phyloP scores from a whole-genome alignment of 2,329 filamentous ascomycete genomes.

The Colletotrichum chrysophilum region DNA sequence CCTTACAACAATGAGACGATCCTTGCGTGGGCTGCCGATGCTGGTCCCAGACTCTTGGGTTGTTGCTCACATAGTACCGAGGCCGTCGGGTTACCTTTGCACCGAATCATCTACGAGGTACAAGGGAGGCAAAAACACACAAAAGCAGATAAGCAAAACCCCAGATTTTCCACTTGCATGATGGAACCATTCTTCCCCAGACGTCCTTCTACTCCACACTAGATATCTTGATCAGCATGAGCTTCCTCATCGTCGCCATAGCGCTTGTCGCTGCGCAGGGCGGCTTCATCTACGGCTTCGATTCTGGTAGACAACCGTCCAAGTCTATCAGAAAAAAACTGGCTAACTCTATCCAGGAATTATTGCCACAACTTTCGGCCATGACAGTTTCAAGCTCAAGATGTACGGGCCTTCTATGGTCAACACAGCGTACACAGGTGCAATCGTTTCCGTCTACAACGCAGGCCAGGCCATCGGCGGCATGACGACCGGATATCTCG shows the following conservation, averaged over 20 bases:
- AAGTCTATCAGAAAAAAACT: not conserved
- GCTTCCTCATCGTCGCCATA: slow-evolving; percentile 24
- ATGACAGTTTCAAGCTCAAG: slow-evolving; percentile 34
- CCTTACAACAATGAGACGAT: not conserved
- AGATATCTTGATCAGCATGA: not conserved
- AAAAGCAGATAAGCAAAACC: not conserved
- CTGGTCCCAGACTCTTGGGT: not conserved
- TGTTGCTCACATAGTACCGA: not conserved
- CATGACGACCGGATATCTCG: slow-evolving; percentile 33
- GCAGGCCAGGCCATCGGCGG: slow-evolving; percentile 35
- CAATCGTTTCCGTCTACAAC: slow-evolving; percentile 37
- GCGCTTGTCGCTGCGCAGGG: slow-evolving; percentile 26
- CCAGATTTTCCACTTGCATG: not conserved
- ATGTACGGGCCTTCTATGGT: slow-evolving; percentile 32
- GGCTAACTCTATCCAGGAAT: slow-evolving; percentile 27
- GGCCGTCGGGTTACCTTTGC: not conserved
- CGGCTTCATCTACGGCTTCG: slow-evolving; percentile 25
- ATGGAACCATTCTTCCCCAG: not conserved
- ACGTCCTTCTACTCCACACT: not conserved
- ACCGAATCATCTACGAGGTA: not conserved
- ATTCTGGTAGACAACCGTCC: not conserved
- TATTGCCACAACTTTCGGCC: slow-evolving; percentile 36
- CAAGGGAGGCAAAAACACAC: not conserved
- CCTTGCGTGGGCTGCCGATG: not conserved
- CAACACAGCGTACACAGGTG: slow-evolving; percentile 30